Evolutionary conservation across 169 alveolate species (phyloP), one percentile per base, ranked within the genome.

Genomic region (Eimeria sp.): DNA sequence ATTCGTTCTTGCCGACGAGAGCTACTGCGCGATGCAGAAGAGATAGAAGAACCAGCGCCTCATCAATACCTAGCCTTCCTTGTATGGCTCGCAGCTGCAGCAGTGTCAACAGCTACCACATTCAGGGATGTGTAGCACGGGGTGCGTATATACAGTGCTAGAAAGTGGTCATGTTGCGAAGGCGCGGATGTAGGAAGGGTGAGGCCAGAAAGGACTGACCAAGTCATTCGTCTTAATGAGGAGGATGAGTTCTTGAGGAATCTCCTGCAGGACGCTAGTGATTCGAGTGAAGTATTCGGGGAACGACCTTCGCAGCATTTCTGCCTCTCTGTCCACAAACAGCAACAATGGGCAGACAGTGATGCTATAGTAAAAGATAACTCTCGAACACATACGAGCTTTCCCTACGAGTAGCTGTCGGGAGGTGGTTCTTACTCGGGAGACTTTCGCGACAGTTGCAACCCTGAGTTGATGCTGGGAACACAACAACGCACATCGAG

Each of bases 81-180:
- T 93, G 96, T 30, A 83, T 83, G 60, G 96, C 85, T 9, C 96
- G 85, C 87, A 93, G 94, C 96, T 93, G 93, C 88, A 93, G 40
- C 85, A 80, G 37, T 60, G 27, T 52, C 58, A 23, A 62, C 83
- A 74, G 18, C 56, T 56, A 30, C 56, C 54, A 40, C 88, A 3
- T n/a, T 43, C 25, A 46, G 18, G 18, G 11, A 10, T 23, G n/a
- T 46, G 16, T 30, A 52, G 46, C 16, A 13, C 56, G 58, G n/a
- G 49, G 2, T 30, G 76, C 76, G 37, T 56, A 43, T 54, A 58
- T 52, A 0, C 18, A 1, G 62, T 4, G 40, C 14, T 1, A 58
- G 71, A 11, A 58, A n/a, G 76, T 33, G 54, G 90, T 25, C 88
- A 83, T 40, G 58, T 18, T 37, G 91, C 54, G 87, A 64, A 20